Base-by-base conservation (phyloP, 2,329 filamentous ascomycete species). In the Ceratocystis cubensis region DNA sequence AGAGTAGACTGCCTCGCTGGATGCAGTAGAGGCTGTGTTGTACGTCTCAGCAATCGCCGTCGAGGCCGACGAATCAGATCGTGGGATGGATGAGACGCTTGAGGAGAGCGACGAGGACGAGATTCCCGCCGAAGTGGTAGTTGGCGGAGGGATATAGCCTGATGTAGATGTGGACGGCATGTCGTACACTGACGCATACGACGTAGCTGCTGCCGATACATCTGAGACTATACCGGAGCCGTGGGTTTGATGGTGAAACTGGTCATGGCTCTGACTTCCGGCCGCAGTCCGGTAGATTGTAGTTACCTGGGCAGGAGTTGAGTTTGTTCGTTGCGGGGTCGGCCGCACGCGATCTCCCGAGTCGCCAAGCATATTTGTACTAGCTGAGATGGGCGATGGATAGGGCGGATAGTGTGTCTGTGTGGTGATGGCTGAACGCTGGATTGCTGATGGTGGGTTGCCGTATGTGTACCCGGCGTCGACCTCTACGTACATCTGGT, bases 401-500 rank as follows among this genome's bases (percentile, higher is more conserved):
- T 65, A 65, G 20, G 48, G 50, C 48, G 30, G 28, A 37, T 65
- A 65, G 6, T 56, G 63, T 7, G 41, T 48, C n/a, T 30, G 25
- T 15, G 25, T 46, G n/a, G 41, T n/a, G 15, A 63, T 41, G 10
- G 61, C 61, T 10, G 61, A 46, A 5, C 50, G 48, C 33, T 65
- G 63, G 33, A 65, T 65, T 10, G 63, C 30, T 25, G 63, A 37
- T 7, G 63, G 63, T 28, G 63, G 25, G 61, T 65, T 65, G n/a
- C 63, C 63, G 33, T 77, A 78, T 2, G 72, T 72, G 46, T 76
- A 76, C 0, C 70, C 28, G 0, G 74, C 56, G 17, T 75, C 75
- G 0, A 75, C 63, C 6, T 78, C 76, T 61, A 76, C 70, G 63
- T 76, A 78, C 22, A 77, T 69, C 8, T 73, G 64, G 62, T 76